Conservation (phyloP, 2,329 filamentous ascomycete genomes). For the Gnomoniopsis smithogilvyi region DNA sequence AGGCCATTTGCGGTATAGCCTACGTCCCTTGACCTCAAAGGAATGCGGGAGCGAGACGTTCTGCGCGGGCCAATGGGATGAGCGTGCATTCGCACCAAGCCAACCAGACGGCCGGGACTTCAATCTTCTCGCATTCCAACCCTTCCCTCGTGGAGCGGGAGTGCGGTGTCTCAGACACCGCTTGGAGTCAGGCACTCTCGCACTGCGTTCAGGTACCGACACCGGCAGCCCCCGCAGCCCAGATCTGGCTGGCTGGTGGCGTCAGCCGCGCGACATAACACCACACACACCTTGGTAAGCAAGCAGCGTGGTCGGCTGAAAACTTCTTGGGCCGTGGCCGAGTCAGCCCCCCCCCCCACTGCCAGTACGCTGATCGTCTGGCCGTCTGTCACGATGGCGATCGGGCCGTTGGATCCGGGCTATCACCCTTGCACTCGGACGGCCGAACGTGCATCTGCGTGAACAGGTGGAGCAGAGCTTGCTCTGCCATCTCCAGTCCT, state of each 20-base stretch:
- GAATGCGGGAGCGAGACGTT: conserved; percentile 5
- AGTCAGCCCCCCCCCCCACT: not conserved
- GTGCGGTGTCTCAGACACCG: conserved; percentile 11
- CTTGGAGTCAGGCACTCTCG: conserved; percentile 5
- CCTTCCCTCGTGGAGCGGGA: not conserved
- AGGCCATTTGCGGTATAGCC: conserved; percentile 11
- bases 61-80: conserved; percentile 5
- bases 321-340: not conserved
- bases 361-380: not conserved
- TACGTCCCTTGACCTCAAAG: conserved; percentile 9
- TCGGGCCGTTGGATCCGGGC: conserved; percentile 6
- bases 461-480: conserved; percentile 14
- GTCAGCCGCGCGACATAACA: not conserved
- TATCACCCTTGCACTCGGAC: conserved; percentile 9
- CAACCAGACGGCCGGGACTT: conserved; percentile 3
- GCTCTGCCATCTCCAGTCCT: conserved; percentile 6
- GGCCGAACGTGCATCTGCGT: conserved; percentile 7
- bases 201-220: conserved; percentile 10
- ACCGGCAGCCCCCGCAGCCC: not conserved
- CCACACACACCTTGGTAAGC: not conserved
- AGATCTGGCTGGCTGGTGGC: not conserved
- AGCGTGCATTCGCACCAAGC: conserved; percentile 5
- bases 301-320: not conserved
- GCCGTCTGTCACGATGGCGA: conserved; percentile 2
- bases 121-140: not conserved